Conservation (phyloP, 352 stramenopile genomes). For the Globisporangium lucens region DNA sequence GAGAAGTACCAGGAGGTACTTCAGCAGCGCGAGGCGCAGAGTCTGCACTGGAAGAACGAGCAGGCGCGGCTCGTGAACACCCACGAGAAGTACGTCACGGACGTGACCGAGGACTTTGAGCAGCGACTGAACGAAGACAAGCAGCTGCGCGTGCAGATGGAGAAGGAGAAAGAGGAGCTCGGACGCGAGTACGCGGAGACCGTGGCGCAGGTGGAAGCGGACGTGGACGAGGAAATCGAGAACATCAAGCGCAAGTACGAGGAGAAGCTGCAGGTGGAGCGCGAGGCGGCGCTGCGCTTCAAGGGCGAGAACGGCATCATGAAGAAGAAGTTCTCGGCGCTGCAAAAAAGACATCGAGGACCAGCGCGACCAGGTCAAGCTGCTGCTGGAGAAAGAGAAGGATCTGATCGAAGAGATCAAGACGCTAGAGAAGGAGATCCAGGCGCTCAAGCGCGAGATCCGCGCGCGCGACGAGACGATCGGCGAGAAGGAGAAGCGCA, state of each 20-base stretch:
- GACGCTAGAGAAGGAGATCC: conserved; percentile 88
- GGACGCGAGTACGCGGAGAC: conserved; percentile 74
- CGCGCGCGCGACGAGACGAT: conserved; percentile 93
- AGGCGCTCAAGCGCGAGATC: conserved; percentile 94
- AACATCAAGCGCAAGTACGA: conserved; percentile 87
- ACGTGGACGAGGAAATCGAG: conserved; percentile 88
- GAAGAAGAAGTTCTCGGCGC: conserved; percentile 90
- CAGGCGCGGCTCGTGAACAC: conserved; percentile 56
- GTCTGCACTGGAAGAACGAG: conserved; percentile 65
- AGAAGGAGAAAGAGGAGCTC: conserved; percentile 85
- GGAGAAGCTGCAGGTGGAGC: conserved; percentile 80
- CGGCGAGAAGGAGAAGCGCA: conserved; percentile 93
- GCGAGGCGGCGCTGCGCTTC: conserved; percentile 86
- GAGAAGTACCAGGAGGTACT: conserved; percentile 89
- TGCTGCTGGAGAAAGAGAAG: conserved; percentile 86
- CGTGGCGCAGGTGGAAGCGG: conserved; percentile 73
- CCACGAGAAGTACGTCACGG: conserved; percentile 80
- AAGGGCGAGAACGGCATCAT: conserved; percentile 93
- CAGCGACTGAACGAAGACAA: conserved; percentile 87
- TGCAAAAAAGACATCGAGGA: conserved; percentile 93
- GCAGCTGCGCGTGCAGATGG: conserved; percentile 73
- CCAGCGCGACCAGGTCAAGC: conserved; percentile 89
- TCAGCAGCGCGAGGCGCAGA: conserved; percentile 83
- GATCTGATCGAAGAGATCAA: conserved; percentile 86
- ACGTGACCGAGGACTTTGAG: conserved; percentile 91